phyloP scores from a whole-genome alignment of 169 alveolate species.

The Sarcocystis neurona region DNA sequence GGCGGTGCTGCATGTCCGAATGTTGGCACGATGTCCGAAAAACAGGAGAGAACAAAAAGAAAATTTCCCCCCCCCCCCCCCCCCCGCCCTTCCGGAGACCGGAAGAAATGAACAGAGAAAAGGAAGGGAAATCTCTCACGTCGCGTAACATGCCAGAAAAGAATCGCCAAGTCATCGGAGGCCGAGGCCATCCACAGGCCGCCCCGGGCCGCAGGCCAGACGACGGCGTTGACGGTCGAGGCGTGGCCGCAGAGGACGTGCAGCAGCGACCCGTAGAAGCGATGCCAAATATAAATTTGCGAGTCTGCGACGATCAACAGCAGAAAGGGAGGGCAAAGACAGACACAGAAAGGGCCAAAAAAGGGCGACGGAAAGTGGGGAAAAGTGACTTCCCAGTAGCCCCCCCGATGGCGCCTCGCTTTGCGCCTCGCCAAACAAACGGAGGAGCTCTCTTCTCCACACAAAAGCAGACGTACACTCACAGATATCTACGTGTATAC shows the following conservation, averaged over 20 bases:
- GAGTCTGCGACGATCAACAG: conserved; percentile 67
- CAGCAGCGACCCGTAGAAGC: conserved; percentile 78
- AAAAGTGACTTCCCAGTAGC: no score
- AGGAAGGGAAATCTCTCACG: neutral
- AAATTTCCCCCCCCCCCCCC: no score
- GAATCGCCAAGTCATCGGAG: conserved; percentile 8
- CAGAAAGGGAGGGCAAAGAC: no score
- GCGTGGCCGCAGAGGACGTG: conserved; percentile 80
- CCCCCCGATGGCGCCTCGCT: no score
- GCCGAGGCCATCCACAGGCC: conserved; percentile 17
- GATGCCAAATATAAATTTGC: conserved; percentile 86
- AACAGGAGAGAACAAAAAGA: neutral
- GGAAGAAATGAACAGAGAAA: no score
- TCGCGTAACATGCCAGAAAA: neutral
- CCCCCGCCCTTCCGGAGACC: no score
- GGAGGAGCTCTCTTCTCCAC: no score
- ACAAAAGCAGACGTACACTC: no score
- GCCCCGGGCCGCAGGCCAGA: conserved; percentile 69
- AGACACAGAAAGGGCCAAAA: no score
- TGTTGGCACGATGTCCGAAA: neutral
- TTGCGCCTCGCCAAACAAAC: no score
- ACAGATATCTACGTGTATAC: no score
- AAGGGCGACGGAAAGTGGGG: no score
- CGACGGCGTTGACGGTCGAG: conserved; percentile 83
- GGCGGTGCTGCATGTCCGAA: neutral